These are phyloP conservation scores for Pyrenochaeta sp. DNA, from an alignment of 2,329 filamentous ascomycete species.

Conservation along the genomic window DNA sequence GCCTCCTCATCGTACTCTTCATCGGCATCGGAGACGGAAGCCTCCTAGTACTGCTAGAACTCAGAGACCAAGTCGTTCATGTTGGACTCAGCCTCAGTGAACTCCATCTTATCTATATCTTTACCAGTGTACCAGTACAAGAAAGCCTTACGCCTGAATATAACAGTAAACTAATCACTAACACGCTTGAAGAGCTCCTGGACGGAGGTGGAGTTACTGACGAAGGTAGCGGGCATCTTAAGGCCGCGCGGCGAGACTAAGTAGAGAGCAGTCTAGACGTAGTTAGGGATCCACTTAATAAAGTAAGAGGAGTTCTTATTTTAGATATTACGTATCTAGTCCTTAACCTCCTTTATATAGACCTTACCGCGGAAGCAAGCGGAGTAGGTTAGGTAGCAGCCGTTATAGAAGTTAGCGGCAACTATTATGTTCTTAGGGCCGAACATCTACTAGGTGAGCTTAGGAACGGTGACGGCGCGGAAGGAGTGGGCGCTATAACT, in stretches of 20 bases:
- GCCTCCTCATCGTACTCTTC: constrained; percentile 93
- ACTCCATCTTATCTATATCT: constrained; percentile 99
- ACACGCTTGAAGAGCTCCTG: constrained; percentile 99
- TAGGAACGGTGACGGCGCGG: constrained; percentile 96
- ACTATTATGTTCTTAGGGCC: constrained; percentile 99
- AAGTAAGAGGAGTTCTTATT: constrained; percentile 99
- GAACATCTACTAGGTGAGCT: constrained; percentile 99
- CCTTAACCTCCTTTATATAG: constrained; percentile 99
- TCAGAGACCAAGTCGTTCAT: constrained; percentile 99
- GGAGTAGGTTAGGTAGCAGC: constrained; percentile 98
- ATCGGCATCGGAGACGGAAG: constrained; percentile 95
- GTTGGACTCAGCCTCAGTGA: constrained; percentile 99
- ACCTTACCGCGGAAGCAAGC: constrained; percentile 99
- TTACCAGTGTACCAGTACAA: constrained; percentile 99
- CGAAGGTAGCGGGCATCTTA: constrained; percentile 99
- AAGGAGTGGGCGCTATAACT: constrained; percentile 91
- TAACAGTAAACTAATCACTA: constrained; percentile 99
- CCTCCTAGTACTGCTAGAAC: constrained; percentile 99
- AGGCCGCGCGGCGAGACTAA: constrained; percentile 97
- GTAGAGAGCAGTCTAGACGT: constrained; percentile 99
- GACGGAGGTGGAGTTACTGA: constrained; percentile 99
- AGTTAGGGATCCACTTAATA: constrained; percentile 99
- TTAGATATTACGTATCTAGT: constrained; percentile 99
- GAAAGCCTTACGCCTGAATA: constrained; percentile 99
- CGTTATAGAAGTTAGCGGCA: constrained; percentile 99